Conservation (phyloP, 345 rosid genomes). For the Reutealis trisperma region DNA sequence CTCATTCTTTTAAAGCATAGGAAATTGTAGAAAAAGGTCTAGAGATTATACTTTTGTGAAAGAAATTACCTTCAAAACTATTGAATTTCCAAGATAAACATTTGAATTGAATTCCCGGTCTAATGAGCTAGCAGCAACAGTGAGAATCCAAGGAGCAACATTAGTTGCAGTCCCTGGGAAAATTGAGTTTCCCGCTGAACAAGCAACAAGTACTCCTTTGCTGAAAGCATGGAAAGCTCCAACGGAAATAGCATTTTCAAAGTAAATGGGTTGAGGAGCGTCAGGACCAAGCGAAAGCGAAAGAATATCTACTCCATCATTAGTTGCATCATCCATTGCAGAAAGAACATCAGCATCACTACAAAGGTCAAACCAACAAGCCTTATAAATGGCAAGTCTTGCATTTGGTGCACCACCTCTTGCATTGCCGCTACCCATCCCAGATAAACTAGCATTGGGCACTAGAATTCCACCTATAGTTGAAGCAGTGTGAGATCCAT, state of each 20-base stretch:
- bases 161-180: conserved; percentile 36
- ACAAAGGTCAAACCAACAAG: conserved; percentile 47
- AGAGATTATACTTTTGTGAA: neutral
- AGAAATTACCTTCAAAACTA: conserved; percentile 30
- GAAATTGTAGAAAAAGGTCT: neutral
- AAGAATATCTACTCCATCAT: conserved; percentile 26
- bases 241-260: conserved; percentile 30
- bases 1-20: neutral
- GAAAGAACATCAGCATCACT: conserved; percentile 45
- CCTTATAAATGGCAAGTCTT: conserved; percentile 13
- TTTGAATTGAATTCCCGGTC: conserved; percentile 40
- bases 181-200: conserved; percentile 47
- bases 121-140: conserved; percentile 49
- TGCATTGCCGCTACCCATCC: conserved; percentile 52
- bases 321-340: conserved; percentile 39
- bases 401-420: conserved; percentile 52
- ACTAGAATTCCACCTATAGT: conserved; percentile 43
- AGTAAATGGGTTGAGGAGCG: conserved; percentile 42
- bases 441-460: conserved; percentile 40
- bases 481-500: conserved; percentile 49
- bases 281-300: conserved; percentile 47
- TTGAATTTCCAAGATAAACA: conserved; percentile 36
- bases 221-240: conserved; percentile 53
- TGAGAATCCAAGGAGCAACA: conserved; percentile 54
- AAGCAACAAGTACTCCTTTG: conserved; percentile 47